Conservation (phyloP, 306 rosid species). For the Comarum palustre region DNA sequence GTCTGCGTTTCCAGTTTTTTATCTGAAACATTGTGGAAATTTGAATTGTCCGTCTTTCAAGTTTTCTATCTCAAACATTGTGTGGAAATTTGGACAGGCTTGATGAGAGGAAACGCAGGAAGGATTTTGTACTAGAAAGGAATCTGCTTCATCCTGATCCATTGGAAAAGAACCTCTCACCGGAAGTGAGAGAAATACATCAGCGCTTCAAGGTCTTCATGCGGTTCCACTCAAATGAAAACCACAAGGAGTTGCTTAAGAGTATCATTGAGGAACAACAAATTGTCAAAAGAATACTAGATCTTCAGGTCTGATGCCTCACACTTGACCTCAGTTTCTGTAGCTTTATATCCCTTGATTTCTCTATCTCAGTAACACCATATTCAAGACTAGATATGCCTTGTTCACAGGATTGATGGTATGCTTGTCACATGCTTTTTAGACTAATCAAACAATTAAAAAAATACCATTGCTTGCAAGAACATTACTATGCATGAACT, state of each 20-base stretch:
- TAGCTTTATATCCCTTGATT: neutral
- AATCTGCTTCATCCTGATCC: slow-evolving; percentile 72
- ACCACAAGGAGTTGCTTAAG: slow-evolving; percentile 59
- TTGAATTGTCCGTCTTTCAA: too few relatives aligned
- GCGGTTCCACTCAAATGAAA: slow-evolving; percentile 76
- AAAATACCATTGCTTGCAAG: neutral
- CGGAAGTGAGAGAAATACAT: slow-evolving; percentile 69
- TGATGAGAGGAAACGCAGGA: slow-evolving; percentile 83
- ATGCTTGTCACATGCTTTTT: neutral
- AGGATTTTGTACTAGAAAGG: slow-evolving; percentile 68
- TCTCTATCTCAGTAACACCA: neutral
- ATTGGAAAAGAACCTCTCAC: slow-evolving; percentile 56
- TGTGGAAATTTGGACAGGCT: slow-evolving; percentile 60
- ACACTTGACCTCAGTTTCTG: slow-evolving; percentile 1
- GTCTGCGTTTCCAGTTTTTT: neutral
- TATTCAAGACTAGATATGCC: neutral
- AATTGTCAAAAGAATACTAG: slow-evolving; percentile 61
- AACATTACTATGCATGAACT: neutral
- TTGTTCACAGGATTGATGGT: too few relatives aligned
- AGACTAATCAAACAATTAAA: neutral
- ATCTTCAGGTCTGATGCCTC: slow-evolving; percentile 60
- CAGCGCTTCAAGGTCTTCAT: slow-evolving; percentile 61
- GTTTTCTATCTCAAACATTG: neutral
- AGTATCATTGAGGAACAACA: slow-evolving; percentile 68
- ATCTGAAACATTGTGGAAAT: slow-evolving; percentile 13